phyloP scores from a whole-genome alignment of 2,329 filamentous ascomycete species.

The Alternaria metachromatica region DNA sequence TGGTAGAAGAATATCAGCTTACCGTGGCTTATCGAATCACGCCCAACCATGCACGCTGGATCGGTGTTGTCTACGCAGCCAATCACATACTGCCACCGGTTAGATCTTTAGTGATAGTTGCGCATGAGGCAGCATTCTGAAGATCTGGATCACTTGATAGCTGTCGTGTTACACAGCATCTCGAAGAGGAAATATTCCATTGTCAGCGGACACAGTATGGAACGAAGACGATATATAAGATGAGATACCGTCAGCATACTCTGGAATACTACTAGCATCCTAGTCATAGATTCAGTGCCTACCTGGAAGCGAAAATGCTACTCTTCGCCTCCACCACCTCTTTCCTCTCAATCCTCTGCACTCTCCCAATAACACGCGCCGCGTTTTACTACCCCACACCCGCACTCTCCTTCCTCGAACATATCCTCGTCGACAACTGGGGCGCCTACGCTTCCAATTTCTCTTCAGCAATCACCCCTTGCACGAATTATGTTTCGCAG shows the following conservation, averaged over 20 bases:
- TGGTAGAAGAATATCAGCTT: background rate
- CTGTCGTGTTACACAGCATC: background rate
- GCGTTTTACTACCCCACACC: constrained; percentile 12
- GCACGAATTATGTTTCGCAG: constrained; percentile 22
- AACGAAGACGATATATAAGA: background rate
- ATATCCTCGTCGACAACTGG: constrained; percentile 24
- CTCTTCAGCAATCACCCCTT: constrained; percentile 24
- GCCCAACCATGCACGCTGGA: background rate
- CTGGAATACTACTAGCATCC: background rate
- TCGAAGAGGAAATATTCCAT: background rate
- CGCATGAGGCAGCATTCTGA: background rate
- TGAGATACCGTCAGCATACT: background rate
- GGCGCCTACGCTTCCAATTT: constrained; percentile 24
- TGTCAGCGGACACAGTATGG: background rate
- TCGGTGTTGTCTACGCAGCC: background rate
- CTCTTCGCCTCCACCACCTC: background rate
- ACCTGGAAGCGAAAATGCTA: background rate
- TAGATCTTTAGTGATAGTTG: background rate
- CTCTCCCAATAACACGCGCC: background rate
- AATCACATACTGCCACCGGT: background rate
- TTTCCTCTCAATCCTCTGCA: background rate
- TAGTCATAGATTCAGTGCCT: background rate
- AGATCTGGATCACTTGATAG: background rate
- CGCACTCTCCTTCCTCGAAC: constrained; percentile 14
- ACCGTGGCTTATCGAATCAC: background rate